phyloP scores from a whole-genome alignment of 148 eudicot species.

The Arctostaphylos glauca region DNA sequence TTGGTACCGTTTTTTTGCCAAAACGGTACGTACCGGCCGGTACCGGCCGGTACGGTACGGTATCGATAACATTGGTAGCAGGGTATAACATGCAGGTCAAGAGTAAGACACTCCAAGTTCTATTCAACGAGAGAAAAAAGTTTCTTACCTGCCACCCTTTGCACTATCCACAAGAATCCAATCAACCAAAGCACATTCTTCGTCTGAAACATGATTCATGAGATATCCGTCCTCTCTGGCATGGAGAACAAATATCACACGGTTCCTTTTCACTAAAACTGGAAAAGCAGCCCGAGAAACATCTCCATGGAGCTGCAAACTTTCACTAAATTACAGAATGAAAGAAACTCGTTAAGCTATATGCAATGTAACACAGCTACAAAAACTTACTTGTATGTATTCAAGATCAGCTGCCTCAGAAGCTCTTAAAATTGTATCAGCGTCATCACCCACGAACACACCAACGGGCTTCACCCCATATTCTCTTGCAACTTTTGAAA shows the following conservation, averaged over 20 bases:
- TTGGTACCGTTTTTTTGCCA: too few relatives aligned
- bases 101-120: neutral
- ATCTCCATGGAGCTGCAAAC: constrained; percentile 84
- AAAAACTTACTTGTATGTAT: constrained; percentile 56
- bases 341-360: neutral
- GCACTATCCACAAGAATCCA: constrained; percentile 95
- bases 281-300: constrained; percentile 76
- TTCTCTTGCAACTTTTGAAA: constrained; percentile 69
- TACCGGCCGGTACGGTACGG: too few relatives aligned
- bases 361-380: neutral
- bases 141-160: constrained; percentile 77
- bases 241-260: constrained; percentile 85
- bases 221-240: constrained; percentile 75
- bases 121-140: neutral
- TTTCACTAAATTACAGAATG: neutral
- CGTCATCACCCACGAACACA: constrained; percentile 91
- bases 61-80: too few relatives aligned
- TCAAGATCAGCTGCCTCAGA: constrained; percentile 68
- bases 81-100: neutral
- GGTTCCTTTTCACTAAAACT: constrained; percentile 47
- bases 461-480: constrained; percentile 91
- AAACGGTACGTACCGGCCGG: too few relatives aligned
- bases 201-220: constrained; percentile 66
- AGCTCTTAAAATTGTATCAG: constrained; percentile 63
- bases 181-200: constrained; percentile 73